Evolutionary conservation across 768 basidiomycete genomes (phyloP).

Genomic region (Boletus rufocinnamomeus): DNA sequence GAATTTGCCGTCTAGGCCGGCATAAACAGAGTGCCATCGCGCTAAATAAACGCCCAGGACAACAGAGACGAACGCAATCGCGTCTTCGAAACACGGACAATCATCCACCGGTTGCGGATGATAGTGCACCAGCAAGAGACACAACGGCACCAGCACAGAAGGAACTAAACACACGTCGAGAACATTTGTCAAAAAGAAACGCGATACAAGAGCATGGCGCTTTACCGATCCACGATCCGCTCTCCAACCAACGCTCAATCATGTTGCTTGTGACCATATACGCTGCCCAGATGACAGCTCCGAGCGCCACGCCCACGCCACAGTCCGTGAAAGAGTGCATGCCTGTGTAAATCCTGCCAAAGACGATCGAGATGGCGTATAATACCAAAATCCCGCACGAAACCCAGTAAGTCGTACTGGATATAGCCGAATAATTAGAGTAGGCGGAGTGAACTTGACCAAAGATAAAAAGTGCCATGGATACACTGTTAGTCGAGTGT

Average conservation of each 20-base stretch:
- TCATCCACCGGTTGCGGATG: constrained; percentile 96
- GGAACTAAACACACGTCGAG: constrained; percentile 46
- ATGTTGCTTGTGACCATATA: constrained; percentile 38
- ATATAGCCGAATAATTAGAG: constrained; percentile 40
- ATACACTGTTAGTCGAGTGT: constrained; percentile 89
- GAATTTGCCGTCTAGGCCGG: constrained; percentile 40
- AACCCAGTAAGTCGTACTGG: constrained; percentile 44
- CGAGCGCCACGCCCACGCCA: constrained; percentile 60
- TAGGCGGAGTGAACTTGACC: constrained; percentile 57
- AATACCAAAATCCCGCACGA: constrained; percentile 47
- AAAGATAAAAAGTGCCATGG: constrained; percentile 83
- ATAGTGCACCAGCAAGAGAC: constrained; percentile 75
- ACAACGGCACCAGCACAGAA: constrained; percentile 57
- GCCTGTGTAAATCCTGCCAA: constrained; percentile 79
- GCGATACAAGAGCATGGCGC: constrained; percentile 19
- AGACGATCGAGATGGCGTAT: constrained; percentile 74
- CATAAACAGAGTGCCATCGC: constrained; percentile 58
- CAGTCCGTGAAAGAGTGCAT: constrained; percentile 90
- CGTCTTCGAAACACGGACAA: constrained; percentile 98
- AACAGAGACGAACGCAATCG: constrained; percentile 89
- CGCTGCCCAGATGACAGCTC: constrained; percentile 60
- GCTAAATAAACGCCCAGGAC: constrained; percentile 71
- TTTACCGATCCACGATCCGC: constrained; percentile 39
- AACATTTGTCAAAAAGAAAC: constrained; percentile 14
- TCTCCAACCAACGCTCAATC: constrained; percentile 47